Conservation (phyloP, 2,329 filamentous ascomycete species). For the Peltaster fructicola region DNA sequence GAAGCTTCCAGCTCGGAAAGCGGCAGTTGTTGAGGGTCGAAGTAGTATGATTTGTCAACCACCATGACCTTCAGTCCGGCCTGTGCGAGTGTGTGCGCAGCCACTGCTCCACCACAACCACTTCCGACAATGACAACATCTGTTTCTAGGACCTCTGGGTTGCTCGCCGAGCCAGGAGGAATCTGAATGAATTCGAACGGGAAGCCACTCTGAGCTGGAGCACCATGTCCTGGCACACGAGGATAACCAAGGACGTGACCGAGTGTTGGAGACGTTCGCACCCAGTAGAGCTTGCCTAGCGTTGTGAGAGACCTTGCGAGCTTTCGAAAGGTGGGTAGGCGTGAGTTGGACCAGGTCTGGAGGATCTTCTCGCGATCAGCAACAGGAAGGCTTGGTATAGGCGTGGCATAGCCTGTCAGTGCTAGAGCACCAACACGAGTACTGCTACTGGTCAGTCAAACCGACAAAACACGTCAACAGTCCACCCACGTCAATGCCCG, state of each 20-base stretch:
- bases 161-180: slow-evolving; percentile 19
- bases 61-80: slow-evolving; percentile 61
- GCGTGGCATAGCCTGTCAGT: slow-evolving; percentile 48
- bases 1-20: slow-evolving; percentile 48
- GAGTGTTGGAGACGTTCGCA: slow-evolving; percentile 39
- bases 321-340: slow-evolving; percentile 35
- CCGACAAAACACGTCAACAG: no score
- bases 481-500: slow-evolving; percentile 36
- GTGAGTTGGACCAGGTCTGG: slow-evolving; percentile 42
- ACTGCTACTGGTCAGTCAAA: no score
- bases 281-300: slow-evolving; percentile 37
- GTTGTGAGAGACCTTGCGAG: slow-evolving; percentile 39
- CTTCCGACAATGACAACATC: slow-evolving; percentile 78
- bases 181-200: slow-evolving; percentile 46
- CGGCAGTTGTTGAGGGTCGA: slow-evolving; percentile 52
- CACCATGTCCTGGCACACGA: slow-evolving; percentile 37
- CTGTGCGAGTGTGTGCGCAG: slow-evolving; percentile 63
- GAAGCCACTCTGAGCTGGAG: slow-evolving; percentile 30
- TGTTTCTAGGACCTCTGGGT: slow-evolving; percentile 47
- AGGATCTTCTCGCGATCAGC: slow-evolving; percentile 44
- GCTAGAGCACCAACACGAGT: slow-evolving; percentile 45
- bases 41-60: slow-evolving; percentile 68
- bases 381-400: slow-evolving; percentile 43
- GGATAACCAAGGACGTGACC: slow-evolving; percentile 39
- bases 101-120: slow-evolving; percentile 69